phyloP scores from a whole-genome alignment of 495 filamentous ascomycete genomes.

The Aspergillus cristatus region DNA sequence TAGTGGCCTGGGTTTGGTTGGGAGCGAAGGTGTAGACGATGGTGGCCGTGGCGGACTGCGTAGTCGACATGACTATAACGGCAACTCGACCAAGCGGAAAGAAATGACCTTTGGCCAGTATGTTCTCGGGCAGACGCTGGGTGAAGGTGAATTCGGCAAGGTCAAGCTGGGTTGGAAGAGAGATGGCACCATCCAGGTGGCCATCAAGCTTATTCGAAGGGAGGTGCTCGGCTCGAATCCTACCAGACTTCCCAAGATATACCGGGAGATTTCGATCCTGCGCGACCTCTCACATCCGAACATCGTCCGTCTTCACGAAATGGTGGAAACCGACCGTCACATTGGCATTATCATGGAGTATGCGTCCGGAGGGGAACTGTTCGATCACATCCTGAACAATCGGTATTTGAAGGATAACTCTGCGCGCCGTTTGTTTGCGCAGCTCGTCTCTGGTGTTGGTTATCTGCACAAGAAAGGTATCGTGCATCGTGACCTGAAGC shows the following conservation, averaged over 20 bases:
- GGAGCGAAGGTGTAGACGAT: constrained; percentile 51
- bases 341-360: constrained; percentile 99
- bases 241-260: constrained; percentile 85
- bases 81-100: constrained; percentile 46
- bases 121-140: constrained; percentile 90
- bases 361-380: constrained; percentile 92
- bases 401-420: constrained; percentile 90
- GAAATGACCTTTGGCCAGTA: constrained; percentile 90
- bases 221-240: constrained; percentile 82
- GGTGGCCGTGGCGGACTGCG: constrained; percentile 50
- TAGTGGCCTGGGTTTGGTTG: constrained; percentile 45
- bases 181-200: constrained; percentile 88
- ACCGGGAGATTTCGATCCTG: constrained; percentile 90
- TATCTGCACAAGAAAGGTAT: constrained; percentile 99
- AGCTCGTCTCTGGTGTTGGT: constrained; percentile 91
- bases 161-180: constrained; percentile 99
- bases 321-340: constrained; percentile 93
- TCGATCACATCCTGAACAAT: constrained; percentile 96
- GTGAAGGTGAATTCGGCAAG: constrained; percentile 97
- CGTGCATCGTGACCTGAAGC: constrained; percentile 92
- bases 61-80: constrained; percentile 71
- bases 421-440: constrained; percentile 85
- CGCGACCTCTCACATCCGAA: constrained; percentile 84
- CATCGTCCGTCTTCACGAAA: constrained; percentile 94
- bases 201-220: constrained; percentile 94